Conservation (phyloP, 352 stramenopile genomes). For the Pythium phragmiticola region DNA sequence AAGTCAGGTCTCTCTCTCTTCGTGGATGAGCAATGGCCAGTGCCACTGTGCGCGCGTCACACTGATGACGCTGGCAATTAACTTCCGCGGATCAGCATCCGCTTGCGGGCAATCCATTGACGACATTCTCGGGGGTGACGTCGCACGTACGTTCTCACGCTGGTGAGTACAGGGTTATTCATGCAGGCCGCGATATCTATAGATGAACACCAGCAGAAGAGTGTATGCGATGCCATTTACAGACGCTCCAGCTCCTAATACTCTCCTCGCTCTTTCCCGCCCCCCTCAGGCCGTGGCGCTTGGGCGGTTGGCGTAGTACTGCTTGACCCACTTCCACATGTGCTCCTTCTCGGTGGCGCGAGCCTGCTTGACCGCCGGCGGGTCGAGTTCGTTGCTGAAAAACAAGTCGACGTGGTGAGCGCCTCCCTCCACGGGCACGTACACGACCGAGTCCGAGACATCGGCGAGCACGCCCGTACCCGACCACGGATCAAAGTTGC, state of each 20-base stretch:
- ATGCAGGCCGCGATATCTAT: no score
- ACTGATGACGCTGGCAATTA: no score
- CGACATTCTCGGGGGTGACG: no score
- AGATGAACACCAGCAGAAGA: no score
- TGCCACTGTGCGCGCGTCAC: no score
- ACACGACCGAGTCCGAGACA: conserved; percentile 67
- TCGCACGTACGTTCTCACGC: no score
- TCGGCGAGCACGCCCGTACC: conserved; percentile 81
- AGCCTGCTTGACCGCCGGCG: conserved; percentile 61
- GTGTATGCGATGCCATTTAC: neutral
- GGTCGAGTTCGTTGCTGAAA: conserved; percentile 87
- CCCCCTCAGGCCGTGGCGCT: neutral
- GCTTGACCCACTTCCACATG: conserved; percentile 80
- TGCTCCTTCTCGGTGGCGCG: conserved; percentile 71
- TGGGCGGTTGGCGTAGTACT: conserved; percentile 15
- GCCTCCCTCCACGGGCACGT: conserved; percentile 64
- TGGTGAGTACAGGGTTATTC: no score
- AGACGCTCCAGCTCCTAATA: neutral
- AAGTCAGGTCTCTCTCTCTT: no score
- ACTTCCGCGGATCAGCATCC: no score
- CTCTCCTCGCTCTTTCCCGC: neutral
- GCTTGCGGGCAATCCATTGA: no score
- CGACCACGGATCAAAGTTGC: conserved; percentile 92
- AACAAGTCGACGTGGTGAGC: conserved; percentile 92
- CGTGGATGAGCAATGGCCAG: no score